Evolutionary conservation across 2,329 filamentous ascomycete species (phyloP), one percentile per base, ranked within the genome.

Genomic region (Aspergillus jensenii): DNA sequence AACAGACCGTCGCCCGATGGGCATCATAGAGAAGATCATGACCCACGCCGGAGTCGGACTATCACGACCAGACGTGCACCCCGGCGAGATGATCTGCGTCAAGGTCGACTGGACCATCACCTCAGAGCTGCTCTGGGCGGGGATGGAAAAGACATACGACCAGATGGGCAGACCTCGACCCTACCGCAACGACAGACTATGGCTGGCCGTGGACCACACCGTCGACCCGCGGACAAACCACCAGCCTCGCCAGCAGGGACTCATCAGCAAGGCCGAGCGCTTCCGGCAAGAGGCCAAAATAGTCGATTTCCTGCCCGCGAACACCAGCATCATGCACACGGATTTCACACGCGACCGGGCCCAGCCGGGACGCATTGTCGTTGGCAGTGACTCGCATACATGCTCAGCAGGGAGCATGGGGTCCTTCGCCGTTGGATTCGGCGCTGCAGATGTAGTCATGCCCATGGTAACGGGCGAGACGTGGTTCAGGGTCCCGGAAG

Each of bases 171-270:
- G 27, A 31, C 27, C 27, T 4, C 27, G 27, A 11, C 27, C 27
- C 9, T 31, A 31, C 27, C 49, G 49, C 49, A 52, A 52, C 49
- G 49, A 52, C 21, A 37, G 49, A 8, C n/a, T 52, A 6, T 52
- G 49, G 49, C 49, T 52, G 1, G 49, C 49, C 12, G 37, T 21
- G 0, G 49, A 52, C 37, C 49, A 52, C 37, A 52, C 49, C 11
- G 49, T 52, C 23, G 49, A 52, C 6, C 49, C 49, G 3, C 49
- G 49, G 1, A 43, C 37, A 33, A 25, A 52, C 12, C 37, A 43
- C 35, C 49, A 43, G 9, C 49, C 37, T 12, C 49, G 49, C 7
- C 17, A 25, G 19, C 37, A 27, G n/a, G 37, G 14, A 1, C 49
- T 52, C 21, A 52, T 52, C 19, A 35, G 27, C 9, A 31, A 31